Base-by-base conservation (phyloP, 129 eudicot species). In the Tagetes erecta region DNA sequence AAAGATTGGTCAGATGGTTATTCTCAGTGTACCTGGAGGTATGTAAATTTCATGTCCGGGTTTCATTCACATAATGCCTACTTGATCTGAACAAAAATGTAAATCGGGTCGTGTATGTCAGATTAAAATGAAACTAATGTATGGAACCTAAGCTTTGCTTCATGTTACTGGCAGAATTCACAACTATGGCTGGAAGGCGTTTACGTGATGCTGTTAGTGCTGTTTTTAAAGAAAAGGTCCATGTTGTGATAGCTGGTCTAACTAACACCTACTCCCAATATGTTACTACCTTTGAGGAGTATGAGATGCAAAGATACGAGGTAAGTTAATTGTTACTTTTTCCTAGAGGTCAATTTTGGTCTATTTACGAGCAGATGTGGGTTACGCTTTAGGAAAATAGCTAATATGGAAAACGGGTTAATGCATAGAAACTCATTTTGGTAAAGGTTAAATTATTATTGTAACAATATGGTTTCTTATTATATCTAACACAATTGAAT, bases 21-120 rank as follows among this genome's bases (percentile, higher is more conserved):
- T 94, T 72, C 96, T 94, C 76, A 86, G 93, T 72, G 99, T 88
- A 80, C 99, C 99, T 77, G 96, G 97, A 94, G 98, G 98, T 94
- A 84, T 53, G 46, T 62, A 37, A 1, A 57, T 56, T 55, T 27
- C 56, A 72, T 56, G 33, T 56, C 8, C 1, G 40, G 76, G 34
- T 42, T 36, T 34, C 35, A 33, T 6, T 73, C 45, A n/a, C 64
- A 59, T 59, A 14, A 73, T 59, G 68, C 46, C 47, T 58, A 72
- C 46, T 44, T 40, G 66, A 40, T 72, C 41, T 41, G 66, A 56
- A 20, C 20, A 40, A 49, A 42, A 34, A 42, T 31, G 42, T 72
- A 41, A 13, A 44, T 5, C 4, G 38, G 77, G 42, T 58, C 14
- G 2, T 13, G 38, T 31, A 47, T 46, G 57, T 20, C 53, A 10